Evolutionary conservation across 345 rosid genomes (phyloP).

Genomic region (Lumnitzera littorea): DNA sequence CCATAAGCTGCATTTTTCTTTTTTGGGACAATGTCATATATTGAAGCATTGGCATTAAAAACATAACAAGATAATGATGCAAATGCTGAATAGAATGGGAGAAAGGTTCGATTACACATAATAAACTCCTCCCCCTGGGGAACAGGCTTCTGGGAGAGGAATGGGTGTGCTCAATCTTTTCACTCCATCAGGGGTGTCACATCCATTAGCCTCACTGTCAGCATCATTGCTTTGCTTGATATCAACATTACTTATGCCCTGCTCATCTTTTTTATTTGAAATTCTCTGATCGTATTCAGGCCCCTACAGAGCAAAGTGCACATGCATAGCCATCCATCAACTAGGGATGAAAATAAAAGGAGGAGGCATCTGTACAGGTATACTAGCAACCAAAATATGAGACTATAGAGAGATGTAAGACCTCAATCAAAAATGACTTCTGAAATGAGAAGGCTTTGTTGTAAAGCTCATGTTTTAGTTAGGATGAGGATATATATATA

Average conservation of each 20-base stretch:
- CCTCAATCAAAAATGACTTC: too few species aligned
- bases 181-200: constrained; percentile 12
- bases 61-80: neutral
- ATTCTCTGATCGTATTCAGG: constrained; percentile 26
- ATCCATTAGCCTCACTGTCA: constrained; percentile 27
- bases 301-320: constrained; percentile 11
- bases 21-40: too few species aligned
- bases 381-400: too few species aligned
- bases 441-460: too few species aligned
- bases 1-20: too few species aligned
- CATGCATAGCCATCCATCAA: neutral
- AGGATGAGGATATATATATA: too few species aligned
- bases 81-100: constrained; percentile 2
- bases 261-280: constrained; percentile 21
- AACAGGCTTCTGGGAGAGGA: constrained; percentile 45
- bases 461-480: too few species aligned
- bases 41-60: too few species aligned
- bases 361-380: too few species aligned
- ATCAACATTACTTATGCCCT: constrained; percentile 11
- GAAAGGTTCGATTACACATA: constrained; percentile 36
- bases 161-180: constrained; percentile 44
- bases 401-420: too few species aligned
- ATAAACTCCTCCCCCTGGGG: constrained; percentile 50
- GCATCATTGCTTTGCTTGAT: constrained; percentile 16
- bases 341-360: neutral